Conservation (phyloP, 164 flowering plant species). For the Sedum album region DNA sequence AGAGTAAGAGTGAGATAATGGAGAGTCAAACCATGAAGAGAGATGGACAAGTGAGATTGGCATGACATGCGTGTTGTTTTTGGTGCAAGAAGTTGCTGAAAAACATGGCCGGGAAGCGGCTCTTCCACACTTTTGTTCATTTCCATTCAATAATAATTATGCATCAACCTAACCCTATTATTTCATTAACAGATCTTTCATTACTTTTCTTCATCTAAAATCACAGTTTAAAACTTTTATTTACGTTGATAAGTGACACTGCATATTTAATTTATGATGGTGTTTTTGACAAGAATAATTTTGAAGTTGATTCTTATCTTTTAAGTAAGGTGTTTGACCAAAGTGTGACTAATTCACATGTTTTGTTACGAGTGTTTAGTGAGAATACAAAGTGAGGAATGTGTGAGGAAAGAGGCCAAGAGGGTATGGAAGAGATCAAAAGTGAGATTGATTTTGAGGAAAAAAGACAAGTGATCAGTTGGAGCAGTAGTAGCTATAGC, state of each 20-base stretch:
- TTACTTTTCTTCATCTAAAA: not conserved
- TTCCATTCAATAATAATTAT: not conserved
- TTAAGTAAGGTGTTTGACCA: not conserved
- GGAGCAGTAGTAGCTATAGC: not conserved
- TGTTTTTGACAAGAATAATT: too few species aligned
- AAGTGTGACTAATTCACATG: not conserved
- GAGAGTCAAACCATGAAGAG: not conserved
- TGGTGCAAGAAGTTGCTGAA: constrained; percentile 9
- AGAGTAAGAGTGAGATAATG: constrained; percentile 4
- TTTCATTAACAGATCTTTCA: not conserved
- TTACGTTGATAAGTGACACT: too few species aligned
- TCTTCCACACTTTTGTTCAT: not conserved
- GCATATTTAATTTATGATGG: too few species aligned
- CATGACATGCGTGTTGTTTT: constrained; percentile 9
- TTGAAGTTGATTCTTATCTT: too few species aligned
- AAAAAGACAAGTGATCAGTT: not conserved
- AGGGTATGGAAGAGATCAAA: not conserved
- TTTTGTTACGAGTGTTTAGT: not conserved
- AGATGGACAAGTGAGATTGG: not conserved
- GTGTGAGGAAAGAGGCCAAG: not conserved
- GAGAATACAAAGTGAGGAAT: not conserved
- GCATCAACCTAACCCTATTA: not conserved
- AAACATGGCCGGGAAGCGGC: constrained; percentile 9
- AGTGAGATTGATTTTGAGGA: not conserved
- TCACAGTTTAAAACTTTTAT: too few species aligned